Conservation (phyloP, 768 basidiomycete genomes). For the Boletus coccyginus region DNA sequence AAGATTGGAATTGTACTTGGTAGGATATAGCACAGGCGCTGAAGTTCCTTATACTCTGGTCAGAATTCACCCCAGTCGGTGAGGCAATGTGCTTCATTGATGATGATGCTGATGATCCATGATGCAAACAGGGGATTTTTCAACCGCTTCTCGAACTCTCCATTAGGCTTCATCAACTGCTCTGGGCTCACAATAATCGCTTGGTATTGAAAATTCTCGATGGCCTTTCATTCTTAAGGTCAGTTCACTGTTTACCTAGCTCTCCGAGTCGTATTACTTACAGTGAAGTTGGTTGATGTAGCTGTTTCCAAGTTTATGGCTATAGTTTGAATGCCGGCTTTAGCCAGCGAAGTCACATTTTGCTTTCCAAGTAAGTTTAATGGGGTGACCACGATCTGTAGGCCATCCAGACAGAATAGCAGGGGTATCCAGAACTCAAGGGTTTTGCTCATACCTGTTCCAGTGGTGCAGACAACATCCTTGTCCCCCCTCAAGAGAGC, state of each 20-base stretch:
- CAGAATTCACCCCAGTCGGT: no score
- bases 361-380: no score
- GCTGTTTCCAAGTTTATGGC: conserved; percentile 4
- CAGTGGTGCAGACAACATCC: conserved; percentile 14
- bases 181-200: conserved; percentile 3
- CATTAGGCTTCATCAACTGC: conserved; percentile 6
- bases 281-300: background rate
- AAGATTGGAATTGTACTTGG: no score
- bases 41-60: no score
- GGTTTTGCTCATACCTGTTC: conserved; percentile 3
- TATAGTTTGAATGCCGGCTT: conserved; percentile 12
- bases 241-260: no score
- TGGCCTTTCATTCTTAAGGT: background rate
- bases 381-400: no score
- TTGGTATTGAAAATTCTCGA: background rate
- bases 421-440: conserved; percentile 34
- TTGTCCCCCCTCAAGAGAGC: conserved; percentile 16
- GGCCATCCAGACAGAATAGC: conserved; percentile 12
- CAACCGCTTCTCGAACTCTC: conserved; percentile 8
- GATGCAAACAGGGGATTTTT: background rate
- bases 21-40: no score
- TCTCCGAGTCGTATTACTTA: no score
- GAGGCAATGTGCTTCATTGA: no score
- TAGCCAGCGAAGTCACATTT: no score
- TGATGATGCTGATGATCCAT: background rate